Conservation (phyloP, 768 basidiomycete species). For the Pulveroboletus frians region DNA sequence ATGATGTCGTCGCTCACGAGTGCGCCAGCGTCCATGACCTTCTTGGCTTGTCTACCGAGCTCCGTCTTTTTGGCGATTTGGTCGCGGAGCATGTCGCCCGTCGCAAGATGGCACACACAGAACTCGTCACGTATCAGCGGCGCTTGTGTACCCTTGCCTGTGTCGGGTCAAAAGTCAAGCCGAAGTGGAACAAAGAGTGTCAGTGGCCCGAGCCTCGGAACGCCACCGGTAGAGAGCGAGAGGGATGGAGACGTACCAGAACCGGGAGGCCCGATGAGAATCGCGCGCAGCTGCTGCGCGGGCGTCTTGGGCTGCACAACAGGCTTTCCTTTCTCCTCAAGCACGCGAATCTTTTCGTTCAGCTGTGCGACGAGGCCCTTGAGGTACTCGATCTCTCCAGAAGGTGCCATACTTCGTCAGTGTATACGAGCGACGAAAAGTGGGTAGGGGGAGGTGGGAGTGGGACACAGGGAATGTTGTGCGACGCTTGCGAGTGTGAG, state of each 20-base stretch:
- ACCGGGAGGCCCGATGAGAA: constrained; percentile 94
- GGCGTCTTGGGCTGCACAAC: constrained; percentile 50
- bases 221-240: too few relatives aligned
- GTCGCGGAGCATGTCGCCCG: constrained; percentile 97
- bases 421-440: not conserved
- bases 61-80: constrained; percentile 85
- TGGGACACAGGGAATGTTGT: not conserved
- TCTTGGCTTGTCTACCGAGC: constrained; percentile 90
- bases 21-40: constrained; percentile 95
- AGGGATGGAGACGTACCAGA: constrained; percentile 58
- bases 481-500: constrained; percentile 2
- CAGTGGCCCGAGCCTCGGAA: not conserved
- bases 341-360: constrained; percentile 76
- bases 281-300: constrained; percentile 77
- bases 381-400: constrained; percentile 89
- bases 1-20: constrained; percentile 95
- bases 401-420: constrained; percentile 47
- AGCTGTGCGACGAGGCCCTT: constrained; percentile 88
- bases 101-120: constrained; percentile 97
- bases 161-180: not conserved
- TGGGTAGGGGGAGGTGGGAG: not conserved
- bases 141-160: constrained; percentile 98
- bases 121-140: constrained; percentile 88
- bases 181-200: not conserved
- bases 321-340: constrained; percentile 68